Conservation (phyloP, 2,329 filamentous ascomycete genomes). For the Parasarocladium wereldwijsianum region DNA sequence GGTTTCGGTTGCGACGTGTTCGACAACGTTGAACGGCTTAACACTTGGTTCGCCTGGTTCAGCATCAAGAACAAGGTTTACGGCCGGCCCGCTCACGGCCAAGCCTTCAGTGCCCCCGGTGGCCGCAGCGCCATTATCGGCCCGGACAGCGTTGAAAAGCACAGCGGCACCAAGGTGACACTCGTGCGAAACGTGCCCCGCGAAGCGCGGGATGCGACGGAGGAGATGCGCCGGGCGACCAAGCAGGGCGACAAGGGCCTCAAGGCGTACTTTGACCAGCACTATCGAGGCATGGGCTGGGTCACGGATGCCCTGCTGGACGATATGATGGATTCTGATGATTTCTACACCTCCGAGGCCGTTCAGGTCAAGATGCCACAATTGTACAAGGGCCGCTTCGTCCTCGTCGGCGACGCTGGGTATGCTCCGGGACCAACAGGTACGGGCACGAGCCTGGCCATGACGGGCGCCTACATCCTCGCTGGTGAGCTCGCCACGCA, state of each 20-base stretch:
- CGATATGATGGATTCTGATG: constrained; percentile 17
- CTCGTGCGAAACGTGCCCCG: not conserved
- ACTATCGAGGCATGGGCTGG: constrained; percentile 32
- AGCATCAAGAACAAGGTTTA: constrained; percentile 10
- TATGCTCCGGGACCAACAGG: constrained; percentile 29
- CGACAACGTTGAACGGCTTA: constrained; percentile 20
- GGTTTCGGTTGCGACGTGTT: constrained; percentile 22
- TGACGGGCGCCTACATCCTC: constrained; percentile 34
- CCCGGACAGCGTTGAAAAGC: constrained; percentile 10
- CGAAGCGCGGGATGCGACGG: not conserved
- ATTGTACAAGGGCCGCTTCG: constrained; percentile 25
- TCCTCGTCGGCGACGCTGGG: constrained; percentile 34
- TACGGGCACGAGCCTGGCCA: constrained; percentile 28
- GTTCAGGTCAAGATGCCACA: constrained; percentile 25
- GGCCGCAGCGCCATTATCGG: constrained; percentile 22
- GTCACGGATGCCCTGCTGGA: constrained; percentile 18
- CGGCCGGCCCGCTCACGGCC: constrained; percentile 9
- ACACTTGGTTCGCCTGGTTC: constrained; percentile 27
- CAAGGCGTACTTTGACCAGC: constrained; percentile 22
- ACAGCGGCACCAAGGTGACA: not conserved
- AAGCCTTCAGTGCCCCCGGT: constrained; percentile 19
- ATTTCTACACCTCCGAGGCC: constrained; percentile 31
- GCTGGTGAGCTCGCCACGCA: constrained; percentile 26
- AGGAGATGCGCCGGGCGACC: constrained; percentile 4
- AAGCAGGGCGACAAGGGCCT: constrained; percentile 8